A percentile compares a stretch with the other conserved stretches of the same genome.
Conservation (phyloP, 1,139 yeast genomes). For the Zygosaccharomyces pseudobailii region DNA sequence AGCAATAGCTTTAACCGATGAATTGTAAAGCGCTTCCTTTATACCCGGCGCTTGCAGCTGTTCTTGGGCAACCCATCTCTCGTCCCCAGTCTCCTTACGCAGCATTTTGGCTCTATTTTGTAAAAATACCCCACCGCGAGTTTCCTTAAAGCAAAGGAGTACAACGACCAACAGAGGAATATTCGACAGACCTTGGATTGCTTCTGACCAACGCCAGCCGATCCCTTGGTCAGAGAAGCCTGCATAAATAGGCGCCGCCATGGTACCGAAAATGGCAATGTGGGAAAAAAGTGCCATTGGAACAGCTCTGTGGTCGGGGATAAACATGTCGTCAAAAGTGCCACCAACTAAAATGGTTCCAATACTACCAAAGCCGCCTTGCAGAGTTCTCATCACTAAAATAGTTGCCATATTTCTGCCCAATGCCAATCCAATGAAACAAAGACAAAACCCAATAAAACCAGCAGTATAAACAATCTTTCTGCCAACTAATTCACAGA, state of each 20-base stretch:
- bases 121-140: slow-evolving; percentile 1
- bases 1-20: slow-evolving; percentile 2
- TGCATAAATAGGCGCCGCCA: slow-evolving; percentile 2
- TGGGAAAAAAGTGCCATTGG: slow-evolving; percentile 1
- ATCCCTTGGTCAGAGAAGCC: not conserved
- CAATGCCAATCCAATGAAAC: slow-evolving; percentile 1
- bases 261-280: slow-evolving; percentile 1
- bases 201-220: slow-evolving; percentile 2
- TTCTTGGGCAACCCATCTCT: slow-evolving; percentile 1
- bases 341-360: slow-evolving; percentile 4
- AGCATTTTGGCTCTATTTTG: slow-evolving; percentile 1
- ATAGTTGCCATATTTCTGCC: slow-evolving; percentile 3
- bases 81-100: slow-evolving; percentile 1
- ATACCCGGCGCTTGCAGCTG: not conserved
- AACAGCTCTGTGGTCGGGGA: slow-evolving; percentile 1
- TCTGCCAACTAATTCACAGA: slow-evolving; percentile 1
- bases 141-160: not conserved
- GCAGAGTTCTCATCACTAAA: not conserved
- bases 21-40: slow-evolving; percentile 1
- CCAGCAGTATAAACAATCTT: not conserved
- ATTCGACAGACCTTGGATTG: slow-evolving; percentile 1
- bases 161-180: not conserved
- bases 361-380: slow-evolving; percentile 1
- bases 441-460: slow-evolving; percentile 1
- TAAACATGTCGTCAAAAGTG: slow-evolving; percentile 2